A percentile compares a stretch with the other conserved stretches of the same genome.
phyloP scores from a whole-genome alignment of 2,329 filamentous ascomycete genomes.

The Parastagonospora avenae region DNA sequence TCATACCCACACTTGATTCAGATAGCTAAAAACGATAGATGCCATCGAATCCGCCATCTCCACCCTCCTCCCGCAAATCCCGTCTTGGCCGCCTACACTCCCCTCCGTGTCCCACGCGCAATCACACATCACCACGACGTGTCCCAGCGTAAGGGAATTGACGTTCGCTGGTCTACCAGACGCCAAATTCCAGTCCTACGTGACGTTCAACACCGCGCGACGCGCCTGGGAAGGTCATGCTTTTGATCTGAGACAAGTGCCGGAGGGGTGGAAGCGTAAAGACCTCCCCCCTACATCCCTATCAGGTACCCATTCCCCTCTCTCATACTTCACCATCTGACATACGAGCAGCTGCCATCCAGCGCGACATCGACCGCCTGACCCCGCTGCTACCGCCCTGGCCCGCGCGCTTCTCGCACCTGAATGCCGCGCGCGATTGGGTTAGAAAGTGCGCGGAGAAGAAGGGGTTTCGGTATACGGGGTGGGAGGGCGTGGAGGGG shows the following conservation, averaged over 20 bases:
- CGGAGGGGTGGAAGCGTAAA: neutral
- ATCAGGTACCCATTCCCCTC: too few species aligned
- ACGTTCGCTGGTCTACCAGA: neutral
- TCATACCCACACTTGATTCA: too few species aligned
- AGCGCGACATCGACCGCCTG: neutral
- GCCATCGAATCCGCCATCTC: too few species aligned
- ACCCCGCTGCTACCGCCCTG: neutral
- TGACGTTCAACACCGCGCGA: neutral
- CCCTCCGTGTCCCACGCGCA: too few species aligned
- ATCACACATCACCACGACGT: neutral
- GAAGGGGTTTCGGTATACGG: slow-evolving; percentile 1
- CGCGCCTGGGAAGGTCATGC: neutral
- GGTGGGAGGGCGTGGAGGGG: slow-evolving; percentile 4
- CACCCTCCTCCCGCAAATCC: too few species aligned
- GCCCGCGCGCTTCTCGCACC: neutral
- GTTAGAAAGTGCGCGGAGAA: neutral
- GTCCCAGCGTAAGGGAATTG: neutral
- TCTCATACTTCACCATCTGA: too few species aligned
- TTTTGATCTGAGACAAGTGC: neutral
- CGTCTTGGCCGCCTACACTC: too few species aligned
- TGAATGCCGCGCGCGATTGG: slow-evolving; percentile 12
- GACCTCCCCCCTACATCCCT: too few species aligned
- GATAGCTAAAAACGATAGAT: too few species aligned
- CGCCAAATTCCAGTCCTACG: neutral
- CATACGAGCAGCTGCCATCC: neutral